A percentile compares a stretch with the other conserved stretches of the same genome.
These are phyloP conservation scores for Elaphomyces granulatus DNA, from an alignment of 495 filamentous ascomycete species.

Conservation along the genomic window DNA sequence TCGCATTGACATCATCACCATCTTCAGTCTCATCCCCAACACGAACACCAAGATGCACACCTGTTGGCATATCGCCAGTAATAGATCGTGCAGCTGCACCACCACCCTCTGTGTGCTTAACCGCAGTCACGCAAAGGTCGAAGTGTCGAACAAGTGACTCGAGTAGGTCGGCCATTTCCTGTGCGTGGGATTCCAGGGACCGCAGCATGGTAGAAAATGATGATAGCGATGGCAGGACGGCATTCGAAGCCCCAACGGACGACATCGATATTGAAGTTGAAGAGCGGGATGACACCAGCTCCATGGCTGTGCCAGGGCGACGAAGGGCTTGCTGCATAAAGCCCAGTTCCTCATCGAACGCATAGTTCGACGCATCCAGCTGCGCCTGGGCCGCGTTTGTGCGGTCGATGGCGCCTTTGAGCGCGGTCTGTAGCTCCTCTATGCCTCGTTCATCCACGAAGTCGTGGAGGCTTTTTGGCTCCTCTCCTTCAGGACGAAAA, in stretches of 20 bases:
- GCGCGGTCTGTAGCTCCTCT: constrained; percentile 45
- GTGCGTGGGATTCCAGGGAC: constrained; percentile 60
- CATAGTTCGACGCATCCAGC: constrained; percentile 29
- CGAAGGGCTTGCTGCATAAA: constrained; percentile 46
- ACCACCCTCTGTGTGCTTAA: constrained; percentile 86
- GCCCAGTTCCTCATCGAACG: constrained; percentile 43
- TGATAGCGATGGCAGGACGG: constrained; percentile 26
- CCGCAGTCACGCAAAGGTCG: constrained; percentile 83
- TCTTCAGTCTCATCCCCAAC: constrained; percentile 44
- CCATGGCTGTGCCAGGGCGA: constrained; percentile 25
- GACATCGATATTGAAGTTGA: constrained; percentile 23
- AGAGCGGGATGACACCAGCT: constrained; percentile 27
- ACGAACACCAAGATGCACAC: constrained; percentile 36
- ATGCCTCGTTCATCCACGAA: constrained; percentile 80
- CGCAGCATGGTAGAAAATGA: constrained; percentile 55
- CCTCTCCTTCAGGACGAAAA: constrained; percentile 55
- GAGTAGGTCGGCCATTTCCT: constrained; percentile 68
- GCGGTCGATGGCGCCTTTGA: constrained; percentile 54
- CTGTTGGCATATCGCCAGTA: constrained; percentile 43
- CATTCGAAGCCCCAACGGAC: constrained; percentile 22
- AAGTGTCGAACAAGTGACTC: constrained; percentile 82
- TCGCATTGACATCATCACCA: constrained; percentile 38
- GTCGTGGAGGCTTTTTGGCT: constrained; percentile 60
- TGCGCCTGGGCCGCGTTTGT: constrained; percentile 42
- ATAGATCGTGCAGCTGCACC: constrained; percentile 51